Conservation (phyloP, 257 asterid genomes). For the Plantago major region DNA sequence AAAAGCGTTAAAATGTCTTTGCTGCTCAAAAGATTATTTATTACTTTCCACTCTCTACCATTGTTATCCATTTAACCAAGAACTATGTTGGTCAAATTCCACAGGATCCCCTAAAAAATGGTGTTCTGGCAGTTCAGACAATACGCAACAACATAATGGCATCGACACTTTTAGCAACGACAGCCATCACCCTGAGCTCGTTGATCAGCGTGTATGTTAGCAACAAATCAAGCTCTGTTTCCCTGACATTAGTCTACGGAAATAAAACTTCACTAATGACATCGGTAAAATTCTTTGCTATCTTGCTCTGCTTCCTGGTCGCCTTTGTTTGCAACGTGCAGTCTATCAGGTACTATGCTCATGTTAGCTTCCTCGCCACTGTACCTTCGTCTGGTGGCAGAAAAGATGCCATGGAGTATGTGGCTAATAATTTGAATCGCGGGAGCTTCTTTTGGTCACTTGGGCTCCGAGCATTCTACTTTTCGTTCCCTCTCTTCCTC, state of each 20-base stretch:
- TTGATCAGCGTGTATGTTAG: slow-evolving; percentile 73
- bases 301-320: slow-evolving; percentile 67
- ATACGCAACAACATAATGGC: slow-evolving; percentile 95
- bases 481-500: slow-evolving; percentile 74
- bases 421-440: slow-evolving; percentile 51
- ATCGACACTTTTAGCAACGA: slow-evolving; percentile 78
- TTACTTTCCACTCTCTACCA: too few relatives aligned
- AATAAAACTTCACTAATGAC: slow-evolving; percentile 35
- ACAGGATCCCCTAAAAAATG: slow-evolving; percentile 84
- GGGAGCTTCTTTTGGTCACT: slow-evolving; percentile 83
- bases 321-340: slow-evolving; percentile 78
- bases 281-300: slow-evolving; percentile 59
- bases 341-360: slow-evolving; percentile 75
- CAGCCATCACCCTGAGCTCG: slow-evolving; percentile 85
- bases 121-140: slow-evolving; percentile 77
- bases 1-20: too few relatives aligned
- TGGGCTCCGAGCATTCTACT: slow-evolving; percentile 69
- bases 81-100: slow-evolving; percentile 14
- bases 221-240: slow-evolving; percentile 43
- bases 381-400: slow-evolving; percentile 47
- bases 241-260: slow-evolving; percentile 38
- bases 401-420: slow-evolving; percentile 57
- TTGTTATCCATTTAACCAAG: not conserved
- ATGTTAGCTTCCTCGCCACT: slow-evolving; percentile 69
- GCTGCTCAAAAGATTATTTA: too few relatives aligned